Base-by-base conservation (phyloP, 768 basidiomycete species). In the Termitomyces sp. region DNA sequence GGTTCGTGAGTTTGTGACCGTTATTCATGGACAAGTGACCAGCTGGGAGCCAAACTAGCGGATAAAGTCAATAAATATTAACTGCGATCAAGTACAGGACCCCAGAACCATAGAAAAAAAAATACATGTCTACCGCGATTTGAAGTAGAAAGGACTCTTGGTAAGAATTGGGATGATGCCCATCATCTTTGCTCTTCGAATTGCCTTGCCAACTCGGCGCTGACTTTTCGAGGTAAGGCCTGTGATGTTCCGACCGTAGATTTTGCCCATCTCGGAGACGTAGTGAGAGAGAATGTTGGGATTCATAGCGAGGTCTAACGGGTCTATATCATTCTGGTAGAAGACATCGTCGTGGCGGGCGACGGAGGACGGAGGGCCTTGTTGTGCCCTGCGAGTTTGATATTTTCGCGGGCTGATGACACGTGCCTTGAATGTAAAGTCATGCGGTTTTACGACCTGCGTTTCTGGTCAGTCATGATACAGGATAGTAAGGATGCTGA, bases 151-250 rank as follows among this genome's bases (percentile, higher is more conserved):
- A 8, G 49, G 15, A 21, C 21, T 37, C 38, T 62, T 73, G 66
- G 77, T 78, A 62, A 78, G 74, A 17, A 75, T 62, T 9, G 92
- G 89, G 53, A 96, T 82, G 55, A 92, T 67, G 41, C 95, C 95
- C 90, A 96, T 94, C 79, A 87, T 86, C 73, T 88, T 91, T 57
- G 95, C 89, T 57, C 95, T 76, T 45, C 89, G 84, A 56, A 97
- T 87, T 44, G 94, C 90, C 71, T 93, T 93, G 57, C 83, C 89
- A 4, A 97, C 63, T 58, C 78, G 77, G 44, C 91, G 80, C 69
- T 97, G 95, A 54, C 75, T 87, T 72, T 84, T 85, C 70, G 83
- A 79, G 1, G 94, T 93, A 45, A 98, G 75, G 6, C 78, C 73
- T 0, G 91, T 95, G 31, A 79, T 66, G 9, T 80, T 77, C 52